Percentiles rank a stretch among this genome's conserved stretches.
These are phyloP conservation scores for Quercus bicolor DNA, from an alignment of 306 rosid species.

Conservation along the genomic window DNA sequence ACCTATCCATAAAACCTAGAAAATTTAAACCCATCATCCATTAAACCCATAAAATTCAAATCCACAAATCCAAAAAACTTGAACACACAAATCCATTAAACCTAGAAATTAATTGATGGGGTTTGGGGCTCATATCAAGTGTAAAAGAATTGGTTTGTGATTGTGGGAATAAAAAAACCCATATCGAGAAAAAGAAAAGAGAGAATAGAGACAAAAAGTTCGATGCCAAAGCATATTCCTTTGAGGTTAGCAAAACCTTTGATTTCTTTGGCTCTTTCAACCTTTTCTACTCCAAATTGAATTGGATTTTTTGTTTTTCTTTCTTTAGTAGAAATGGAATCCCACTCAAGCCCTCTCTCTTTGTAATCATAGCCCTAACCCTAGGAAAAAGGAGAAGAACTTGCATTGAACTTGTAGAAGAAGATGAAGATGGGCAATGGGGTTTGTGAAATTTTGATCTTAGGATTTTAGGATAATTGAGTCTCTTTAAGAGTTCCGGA, in stretches of 20 bases:
- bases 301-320: not conserved
- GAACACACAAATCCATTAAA: no score
- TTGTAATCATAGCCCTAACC: constrained; percentile 58
- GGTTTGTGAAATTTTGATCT: no score
- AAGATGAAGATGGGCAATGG: no score
- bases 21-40: no score
- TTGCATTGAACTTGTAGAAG: no score
- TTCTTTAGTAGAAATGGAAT: not conserved
- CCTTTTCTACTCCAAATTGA: not conserved
- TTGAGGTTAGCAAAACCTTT: constrained; percentile 34
- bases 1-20: no score
- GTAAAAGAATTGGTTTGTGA: constrained; percentile 47
- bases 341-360: constrained; percentile 87
- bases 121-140: constrained; percentile 73
- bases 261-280: constrained; percentile 15
- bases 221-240: constrained; percentile 40
- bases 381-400: no score
- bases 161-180: constrained; percentile 22
- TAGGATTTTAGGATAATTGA: no score
- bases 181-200: not conserved
- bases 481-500: no score
- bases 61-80: no score
- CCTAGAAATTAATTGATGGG: no score
- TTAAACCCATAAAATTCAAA: no score
- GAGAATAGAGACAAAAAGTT: not conserved